These are phyloP conservation scores for Xylariaceae sp. DNA, from an alignment of 2,329 filamentous ascomycete genomes.

Conservation along the genomic window DNA sequence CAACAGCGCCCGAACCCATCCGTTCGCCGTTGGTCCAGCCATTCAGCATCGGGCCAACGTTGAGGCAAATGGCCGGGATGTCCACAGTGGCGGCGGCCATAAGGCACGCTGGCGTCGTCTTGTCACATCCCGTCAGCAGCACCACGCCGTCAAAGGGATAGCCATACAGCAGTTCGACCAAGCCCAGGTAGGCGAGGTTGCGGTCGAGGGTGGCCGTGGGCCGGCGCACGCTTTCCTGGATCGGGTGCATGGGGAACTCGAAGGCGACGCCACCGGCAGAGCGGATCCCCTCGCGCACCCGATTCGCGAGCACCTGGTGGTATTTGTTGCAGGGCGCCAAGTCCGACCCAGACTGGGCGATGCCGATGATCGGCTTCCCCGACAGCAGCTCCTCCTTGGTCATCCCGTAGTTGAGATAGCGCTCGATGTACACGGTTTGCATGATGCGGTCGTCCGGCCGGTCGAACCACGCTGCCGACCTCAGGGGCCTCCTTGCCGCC, in stretches of 20 bases:
- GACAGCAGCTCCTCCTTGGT: slow-evolving; percentile 47
- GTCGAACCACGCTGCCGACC: slow-evolving; percentile 39
- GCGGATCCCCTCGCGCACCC: slow-evolving; percentile 48
- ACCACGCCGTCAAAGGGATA: slow-evolving; percentile 50
- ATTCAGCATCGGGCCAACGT: slow-evolving; percentile 51
- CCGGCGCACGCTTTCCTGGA: slow-evolving; percentile 45
- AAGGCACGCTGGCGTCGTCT: slow-evolving; percentile 48
- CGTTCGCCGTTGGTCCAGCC: slow-evolving; percentile 40
- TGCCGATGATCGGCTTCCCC: slow-evolving; percentile 48
- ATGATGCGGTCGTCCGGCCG: slow-evolving; percentile 40
- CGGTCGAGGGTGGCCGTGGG: slow-evolving; percentile 48
- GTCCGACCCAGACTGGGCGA: slow-evolving; percentile 49
- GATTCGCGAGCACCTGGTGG: slow-evolving; percentile 46
- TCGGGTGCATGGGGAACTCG: slow-evolving; percentile 50
- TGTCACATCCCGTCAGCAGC: slow-evolving; percentile 49
- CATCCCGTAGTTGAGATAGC: slow-evolving; percentile 48
- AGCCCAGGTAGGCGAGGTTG: slow-evolving; percentile 45
- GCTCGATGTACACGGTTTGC: slow-evolving; percentile 47
- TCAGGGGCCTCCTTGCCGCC: slow-evolving; percentile 13
- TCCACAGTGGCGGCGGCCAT: slow-evolving; percentile 52
- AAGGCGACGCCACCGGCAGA: slow-evolving; percentile 47
- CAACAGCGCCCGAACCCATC: slow-evolving; percentile 43
- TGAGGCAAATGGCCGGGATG: slow-evolving; percentile 48
- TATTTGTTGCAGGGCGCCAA: slow-evolving; percentile 48
- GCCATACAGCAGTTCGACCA: slow-evolving; percentile 46